Evolutionary conservation across 2,329 filamentous ascomycete species (phyloP).

Genomic region (Penicillium aurantiogriseum): DNA sequence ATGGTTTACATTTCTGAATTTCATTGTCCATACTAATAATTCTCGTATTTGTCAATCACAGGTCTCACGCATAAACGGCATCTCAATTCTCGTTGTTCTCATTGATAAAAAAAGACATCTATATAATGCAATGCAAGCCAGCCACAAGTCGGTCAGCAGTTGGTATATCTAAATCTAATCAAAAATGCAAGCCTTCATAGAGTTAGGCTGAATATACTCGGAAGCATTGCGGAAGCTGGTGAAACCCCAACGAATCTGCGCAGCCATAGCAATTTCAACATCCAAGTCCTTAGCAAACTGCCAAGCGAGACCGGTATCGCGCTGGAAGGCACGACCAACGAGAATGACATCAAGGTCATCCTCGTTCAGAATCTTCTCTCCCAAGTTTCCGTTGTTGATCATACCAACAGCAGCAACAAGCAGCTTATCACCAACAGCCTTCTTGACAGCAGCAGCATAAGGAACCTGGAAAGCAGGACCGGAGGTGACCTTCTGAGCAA

Average conservation of each 20-base stretch:
- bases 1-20: neutral
- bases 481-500: conserved; percentile 41
- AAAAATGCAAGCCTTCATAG: conserved; percentile 29
- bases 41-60: neutral
- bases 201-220: conserved; percentile 27
- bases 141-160: neutral
- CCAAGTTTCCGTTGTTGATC: conserved; percentile 68
- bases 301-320: conserved; percentile 27
- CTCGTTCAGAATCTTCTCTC: conserved; percentile 58
- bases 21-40: neutral
- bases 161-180: conserved; percentile 19
- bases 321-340: conserved; percentile 33
- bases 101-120: neutral
- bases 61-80: neutral
- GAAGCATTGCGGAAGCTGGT: conserved; percentile 29
- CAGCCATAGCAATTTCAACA: conserved; percentile 32
- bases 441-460: conserved; percentile 69
- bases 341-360: conserved; percentile 65
- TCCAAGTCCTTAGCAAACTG: conserved; percentile 32
- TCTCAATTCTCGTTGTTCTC: neutral
- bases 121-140: conserved; percentile 1
- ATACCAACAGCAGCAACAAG: conserved; percentile 72
- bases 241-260: conserved; percentile 35
- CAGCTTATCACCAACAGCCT: conserved; percentile 69
- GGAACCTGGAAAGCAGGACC: conserved; percentile 71